A percentile compares a stretch with the other conserved stretches of the same genome.
Conservation (phyloP, 495 filamentous ascomycete species). For the Hypoxylon crocopeplum region DNA sequence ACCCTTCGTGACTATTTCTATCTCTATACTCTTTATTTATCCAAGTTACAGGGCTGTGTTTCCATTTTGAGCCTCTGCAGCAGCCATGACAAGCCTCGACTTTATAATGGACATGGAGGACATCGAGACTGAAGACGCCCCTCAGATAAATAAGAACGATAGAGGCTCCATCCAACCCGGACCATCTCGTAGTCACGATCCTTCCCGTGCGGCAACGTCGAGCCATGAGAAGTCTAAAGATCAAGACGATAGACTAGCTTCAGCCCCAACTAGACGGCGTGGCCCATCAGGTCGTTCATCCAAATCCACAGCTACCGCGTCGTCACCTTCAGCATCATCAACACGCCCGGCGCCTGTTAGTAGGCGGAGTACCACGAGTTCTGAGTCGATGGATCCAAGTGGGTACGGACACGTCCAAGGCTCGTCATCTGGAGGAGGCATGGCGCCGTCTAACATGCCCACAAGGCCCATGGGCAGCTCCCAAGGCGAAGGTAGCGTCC, state of each 20-base stretch:
- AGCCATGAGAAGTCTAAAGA: slow-evolving; percentile 35
- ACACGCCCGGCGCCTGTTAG: slow-evolving; percentile 42
- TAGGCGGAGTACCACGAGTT: slow-evolving; percentile 51
- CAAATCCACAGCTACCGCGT: slow-evolving; percentile 33
- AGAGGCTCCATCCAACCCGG: slow-evolving; percentile 39
- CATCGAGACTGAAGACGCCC: slow-evolving; percentile 45
- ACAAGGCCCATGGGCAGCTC: slow-evolving; percentile 50
- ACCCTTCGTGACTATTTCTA: slow-evolving; percentile 41
- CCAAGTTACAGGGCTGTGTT: slow-evolving; percentile 45
- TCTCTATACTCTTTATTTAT: slow-evolving; percentile 48
- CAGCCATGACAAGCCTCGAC: slow-evolving; percentile 56
- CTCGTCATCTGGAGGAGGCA: slow-evolving; percentile 43
- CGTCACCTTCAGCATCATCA: slow-evolving; percentile 39
- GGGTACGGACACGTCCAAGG: slow-evolving; percentile 38
- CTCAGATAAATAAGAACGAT: slow-evolving; percentile 43
- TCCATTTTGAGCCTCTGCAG: slow-evolving; percentile 52
- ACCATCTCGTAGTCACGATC: slow-evolving; percentile 47
- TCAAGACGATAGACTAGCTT: slow-evolving; percentile 36
- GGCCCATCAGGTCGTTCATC: slow-evolving; percentile 36
- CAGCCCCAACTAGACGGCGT: slow-evolving; percentile 38
- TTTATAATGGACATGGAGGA: slow-evolving; percentile 60
- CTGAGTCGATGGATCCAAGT: slow-evolving; percentile 54
- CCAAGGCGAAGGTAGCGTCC: slow-evolving; percentile 43
- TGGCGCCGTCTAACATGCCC: slow-evolving; percentile 38
- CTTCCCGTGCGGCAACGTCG: slow-evolving; percentile 43